Evolutionary conservation across 441 rosid species (phyloP).

Genomic region (Populus hybrid): DNA sequence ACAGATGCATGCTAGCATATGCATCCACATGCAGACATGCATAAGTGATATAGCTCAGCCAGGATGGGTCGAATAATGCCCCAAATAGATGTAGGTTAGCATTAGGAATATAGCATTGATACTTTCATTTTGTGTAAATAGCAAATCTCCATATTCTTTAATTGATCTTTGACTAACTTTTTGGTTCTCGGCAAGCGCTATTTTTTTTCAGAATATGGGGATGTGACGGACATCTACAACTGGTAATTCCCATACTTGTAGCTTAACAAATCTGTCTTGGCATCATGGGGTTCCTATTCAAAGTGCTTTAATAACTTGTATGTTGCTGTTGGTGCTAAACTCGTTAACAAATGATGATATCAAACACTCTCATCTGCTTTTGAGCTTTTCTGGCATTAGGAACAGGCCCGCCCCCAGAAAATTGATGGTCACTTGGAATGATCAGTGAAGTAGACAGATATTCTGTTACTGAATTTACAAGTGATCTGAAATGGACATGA

Average conservation of each 20-base stretch:
- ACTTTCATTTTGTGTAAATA: not conserved
- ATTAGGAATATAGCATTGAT: not conserved
- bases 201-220: slow-evolving; percentile 78
- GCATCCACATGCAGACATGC: not conserved
- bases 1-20: not conserved
- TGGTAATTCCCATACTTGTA: slow-evolving; percentile 53
- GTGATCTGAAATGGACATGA: not conserved
- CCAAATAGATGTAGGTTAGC: not conserved
- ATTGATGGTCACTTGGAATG: not conserved
- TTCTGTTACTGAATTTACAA: not conserved
- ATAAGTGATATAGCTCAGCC: not conserved
- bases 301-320: not conserved
- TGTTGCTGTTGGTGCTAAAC: not conserved
- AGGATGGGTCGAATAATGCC: not conserved
- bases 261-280: not conserved
- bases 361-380: not conserved
- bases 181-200: slow-evolving; percentile 5
- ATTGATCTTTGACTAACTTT: slow-evolving; percentile 7
- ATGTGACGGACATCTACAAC: slow-evolving; percentile 92
- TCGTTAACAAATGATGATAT: not conserved
- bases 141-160: not conserved
- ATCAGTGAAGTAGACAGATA: not conserved
- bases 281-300: not conserved
- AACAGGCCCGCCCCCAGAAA: not conserved
- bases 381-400: not conserved